Conservation (phyloP, 2,329 filamentous ascomycete genomes). For the Xylariaceae sp. region DNA sequence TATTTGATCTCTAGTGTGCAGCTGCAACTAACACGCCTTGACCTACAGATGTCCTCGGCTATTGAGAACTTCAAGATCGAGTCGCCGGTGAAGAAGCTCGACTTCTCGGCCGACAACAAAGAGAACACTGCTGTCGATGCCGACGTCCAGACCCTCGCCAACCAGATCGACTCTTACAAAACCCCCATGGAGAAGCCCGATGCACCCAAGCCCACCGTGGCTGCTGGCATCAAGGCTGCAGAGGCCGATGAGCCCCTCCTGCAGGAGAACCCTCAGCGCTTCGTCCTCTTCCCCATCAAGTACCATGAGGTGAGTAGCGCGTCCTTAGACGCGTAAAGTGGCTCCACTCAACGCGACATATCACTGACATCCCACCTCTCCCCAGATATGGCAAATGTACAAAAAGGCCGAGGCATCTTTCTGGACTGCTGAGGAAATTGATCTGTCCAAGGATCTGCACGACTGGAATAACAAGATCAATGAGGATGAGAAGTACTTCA, state of each 20-base stretch:
- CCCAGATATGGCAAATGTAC: slow-evolving; percentile 99
- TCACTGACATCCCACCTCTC: slow-evolving; percentile 35
- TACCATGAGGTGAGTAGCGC: slow-evolving; percentile 87
- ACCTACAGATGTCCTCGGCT: slow-evolving; percentile 71
- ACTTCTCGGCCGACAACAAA: slow-evolving; percentile 71
- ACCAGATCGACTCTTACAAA: slow-evolving; percentile 60
- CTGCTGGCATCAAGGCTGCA: slow-evolving; percentile 56
- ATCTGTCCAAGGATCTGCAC: slow-evolving; percentile 96
- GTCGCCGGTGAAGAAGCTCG: slow-evolving; percentile 85
- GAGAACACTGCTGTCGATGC: slow-evolving; percentile 66
- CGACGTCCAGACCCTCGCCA: slow-evolving; percentile 47
- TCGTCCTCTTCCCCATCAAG: slow-evolving; percentile 98
- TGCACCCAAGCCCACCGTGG: slow-evolving; percentile 37
- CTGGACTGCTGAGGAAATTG: slow-evolving; percentile 99
- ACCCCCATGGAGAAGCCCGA: slow-evolving; percentile 45
- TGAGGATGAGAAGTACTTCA: slow-evolving; percentile 96
- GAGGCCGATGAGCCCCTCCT: slow-evolving; percentile 87
- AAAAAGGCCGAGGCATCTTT: slow-evolving; percentile 99
- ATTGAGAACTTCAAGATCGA: slow-evolving; percentile 91
- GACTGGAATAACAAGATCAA: slow-evolving; percentile 99
- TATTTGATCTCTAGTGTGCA: neutral
- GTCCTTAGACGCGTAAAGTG: slow-evolving; percentile 66
- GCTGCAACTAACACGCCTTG: slow-evolving; percentile 20
- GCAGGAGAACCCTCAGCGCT: slow-evolving; percentile 91
- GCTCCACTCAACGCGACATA: slow-evolving; percentile 21